These are phyloP conservation scores for Candida boleticola DNA, from an alignment of 805 yeast genomes.

Conservation along the genomic window DNA sequence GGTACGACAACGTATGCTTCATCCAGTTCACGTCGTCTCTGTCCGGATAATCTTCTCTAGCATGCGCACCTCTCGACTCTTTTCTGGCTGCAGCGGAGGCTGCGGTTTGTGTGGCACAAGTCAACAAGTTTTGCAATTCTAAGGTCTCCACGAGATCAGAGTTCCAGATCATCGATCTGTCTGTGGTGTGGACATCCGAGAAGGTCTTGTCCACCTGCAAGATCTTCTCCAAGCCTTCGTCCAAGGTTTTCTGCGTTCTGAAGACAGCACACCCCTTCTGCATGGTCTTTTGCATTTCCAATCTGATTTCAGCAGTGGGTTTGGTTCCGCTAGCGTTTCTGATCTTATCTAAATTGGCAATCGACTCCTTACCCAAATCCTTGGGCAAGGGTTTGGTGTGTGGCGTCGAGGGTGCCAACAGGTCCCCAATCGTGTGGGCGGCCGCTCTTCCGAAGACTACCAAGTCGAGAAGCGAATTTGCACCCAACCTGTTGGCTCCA, in stretches of 20 bases:
- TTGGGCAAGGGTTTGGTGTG: constrained; percentile 71
- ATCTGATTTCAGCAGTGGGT: constrained; percentile 85
- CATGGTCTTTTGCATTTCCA: constrained; percentile 93
- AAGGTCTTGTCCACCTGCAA: constrained; percentile 71
- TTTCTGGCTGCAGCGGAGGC: constrained; percentile 89
- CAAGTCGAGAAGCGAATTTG: constrained; percentile 92
- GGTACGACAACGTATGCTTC: constrained; percentile 97
- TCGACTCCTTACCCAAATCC: constrained; percentile 85
- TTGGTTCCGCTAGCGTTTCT: constrained; percentile 83
- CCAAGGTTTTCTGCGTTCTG: constrained; percentile 89
- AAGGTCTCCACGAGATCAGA: constrained; percentile 94
- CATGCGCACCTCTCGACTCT: constrained; percentile 99
- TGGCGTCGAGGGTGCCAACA: constrained; percentile 84
- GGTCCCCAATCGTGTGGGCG: constrained; percentile 83
- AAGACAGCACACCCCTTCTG: constrained; percentile 96
- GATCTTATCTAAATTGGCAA: constrained; percentile 83
- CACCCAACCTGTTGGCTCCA: constrained; percentile 99
- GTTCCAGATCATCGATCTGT: constrained; percentile 98
- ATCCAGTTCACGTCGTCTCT: constrained; percentile 97
- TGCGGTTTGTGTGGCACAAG: constrained; percentile 97
- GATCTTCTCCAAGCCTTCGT: constrained; percentile 84
- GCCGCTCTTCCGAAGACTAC: constrained; percentile 99
- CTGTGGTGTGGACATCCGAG: constrained; percentile 78
- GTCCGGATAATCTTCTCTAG: constrained; percentile 94
- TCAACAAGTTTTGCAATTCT: constrained; percentile 92